These are phyloP conservation scores for Candida sanyiensis DNA, from an alignment of 805 yeast genomes.

Conservation along the genomic window DNA sequence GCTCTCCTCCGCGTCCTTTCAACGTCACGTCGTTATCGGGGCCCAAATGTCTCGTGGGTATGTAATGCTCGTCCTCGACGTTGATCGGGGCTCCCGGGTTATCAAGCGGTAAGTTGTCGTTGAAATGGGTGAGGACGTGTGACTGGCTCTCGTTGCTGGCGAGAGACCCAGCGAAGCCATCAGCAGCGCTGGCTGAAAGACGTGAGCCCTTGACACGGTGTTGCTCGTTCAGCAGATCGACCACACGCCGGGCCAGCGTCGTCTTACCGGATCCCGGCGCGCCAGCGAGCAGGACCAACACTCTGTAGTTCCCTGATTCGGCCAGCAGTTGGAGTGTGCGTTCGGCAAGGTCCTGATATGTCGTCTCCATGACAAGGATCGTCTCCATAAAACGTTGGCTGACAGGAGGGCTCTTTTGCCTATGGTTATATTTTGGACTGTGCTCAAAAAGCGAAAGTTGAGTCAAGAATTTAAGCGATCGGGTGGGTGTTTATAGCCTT, in stretches of 20 bases:
- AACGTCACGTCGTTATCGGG: conserved; percentile 12
- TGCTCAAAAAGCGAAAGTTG: no score
- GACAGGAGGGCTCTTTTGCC: no score
- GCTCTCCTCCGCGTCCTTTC: conserved; percentile 24
- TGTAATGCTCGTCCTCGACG: conserved; percentile 19
- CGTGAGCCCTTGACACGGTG: conserved; percentile 16
- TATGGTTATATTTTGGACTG: no score
- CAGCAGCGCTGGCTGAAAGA: background rate
- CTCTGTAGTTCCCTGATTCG: conserved; percentile 34
- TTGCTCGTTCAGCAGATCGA: conserved; percentile 33
- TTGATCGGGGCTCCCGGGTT: conserved; percentile 8
- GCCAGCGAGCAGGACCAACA: conserved; percentile 60
- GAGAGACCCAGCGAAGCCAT: background rate
- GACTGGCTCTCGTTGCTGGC: background rate
- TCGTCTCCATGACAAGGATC: conserved; percentile 25
- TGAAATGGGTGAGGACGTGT: background rate
- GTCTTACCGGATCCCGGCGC: conserved; percentile 86
- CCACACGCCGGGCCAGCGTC: conserved; percentile 50
- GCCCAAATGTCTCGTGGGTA: conserved; percentile 17
- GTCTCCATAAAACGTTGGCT: no score
- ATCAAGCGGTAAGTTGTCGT: conserved; percentile 3
- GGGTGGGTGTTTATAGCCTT: no score
- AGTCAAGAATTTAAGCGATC: no score
- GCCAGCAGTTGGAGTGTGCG: conserved; percentile 28
- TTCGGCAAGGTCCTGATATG: conserved; percentile 27